Evolutionary conservation across 352 stramenopile species (phyloP).

Genomic region (Phytophthora hybrid): DNA sequence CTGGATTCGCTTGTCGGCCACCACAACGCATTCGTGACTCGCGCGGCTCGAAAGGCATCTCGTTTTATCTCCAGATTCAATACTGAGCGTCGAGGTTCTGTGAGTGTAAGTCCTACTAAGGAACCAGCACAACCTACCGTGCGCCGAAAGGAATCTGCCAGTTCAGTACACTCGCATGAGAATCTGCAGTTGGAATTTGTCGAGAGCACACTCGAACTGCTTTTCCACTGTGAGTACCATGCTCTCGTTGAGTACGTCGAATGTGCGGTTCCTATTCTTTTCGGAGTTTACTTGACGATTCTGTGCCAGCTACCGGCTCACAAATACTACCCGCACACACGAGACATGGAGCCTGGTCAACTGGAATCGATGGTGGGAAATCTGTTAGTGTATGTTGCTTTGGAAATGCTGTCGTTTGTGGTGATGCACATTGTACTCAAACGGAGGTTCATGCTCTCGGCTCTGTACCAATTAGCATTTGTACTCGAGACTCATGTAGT

Average conservation of each 20-base stretch:
- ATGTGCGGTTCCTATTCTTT: constrained; percentile 32
- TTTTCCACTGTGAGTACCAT: constrained; percentile 41
- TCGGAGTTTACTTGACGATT: constrained; percentile 20
- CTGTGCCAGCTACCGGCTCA: constrained; percentile 17
- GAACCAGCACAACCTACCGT: not conserved
- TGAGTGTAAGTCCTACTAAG: not conserved
- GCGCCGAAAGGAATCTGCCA: not conserved
- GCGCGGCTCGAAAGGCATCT: not conserved
- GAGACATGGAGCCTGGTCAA: constrained; percentile 18
- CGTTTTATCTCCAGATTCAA: not conserved
- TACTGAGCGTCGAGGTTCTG: not conserved
- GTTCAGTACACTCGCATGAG: not conserved
- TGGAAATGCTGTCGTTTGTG: constrained; percentile 7
- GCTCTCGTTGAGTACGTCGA: constrained; percentile 36
- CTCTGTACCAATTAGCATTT: constrained; percentile 31
- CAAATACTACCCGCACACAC: constrained; percentile 31
- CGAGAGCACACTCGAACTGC: constrained; percentile 1
- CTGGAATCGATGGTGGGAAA: constrained; percentile 13
- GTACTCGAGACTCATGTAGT: constrained; percentile 39
- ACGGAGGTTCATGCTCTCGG: constrained; percentile 17
- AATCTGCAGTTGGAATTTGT: not conserved
- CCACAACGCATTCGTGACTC: constrained; percentile 5
- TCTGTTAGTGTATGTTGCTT: constrained; percentile 14
- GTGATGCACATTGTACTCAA: constrained; percentile 8
- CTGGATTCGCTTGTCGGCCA: constrained; percentile 20